Conservation (phyloP, 2,329 filamentous ascomycete genomes). For the Orbilia blumenaviensis region DNA sequence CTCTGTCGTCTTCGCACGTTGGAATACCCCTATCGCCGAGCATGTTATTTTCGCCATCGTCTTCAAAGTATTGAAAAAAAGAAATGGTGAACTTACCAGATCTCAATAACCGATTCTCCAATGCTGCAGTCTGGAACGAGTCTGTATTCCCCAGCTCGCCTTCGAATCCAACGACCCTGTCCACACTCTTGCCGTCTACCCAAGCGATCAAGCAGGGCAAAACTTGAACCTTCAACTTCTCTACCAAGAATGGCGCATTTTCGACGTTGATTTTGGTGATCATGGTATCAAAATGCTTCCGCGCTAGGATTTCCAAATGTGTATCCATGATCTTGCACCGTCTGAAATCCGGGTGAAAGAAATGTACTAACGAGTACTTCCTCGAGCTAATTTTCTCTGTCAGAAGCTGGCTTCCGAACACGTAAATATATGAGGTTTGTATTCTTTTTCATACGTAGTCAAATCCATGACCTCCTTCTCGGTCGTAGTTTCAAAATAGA, state of each 20-base stretch:
- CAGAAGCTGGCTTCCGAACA: background rate
- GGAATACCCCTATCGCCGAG: constrained; percentile 40
- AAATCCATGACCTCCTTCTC: constrained; percentile 68
- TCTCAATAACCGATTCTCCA: constrained; percentile 66
- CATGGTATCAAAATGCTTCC: constrained; percentile 69
- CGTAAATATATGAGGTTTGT: background rate
- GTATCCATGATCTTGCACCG: constrained; percentile 62
- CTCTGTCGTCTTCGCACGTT: constrained; percentile 49
- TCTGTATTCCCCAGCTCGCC: constrained; percentile 67
- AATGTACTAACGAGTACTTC: constrained; percentile 62
- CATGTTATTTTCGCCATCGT: background rate
- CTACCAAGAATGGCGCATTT: constrained; percentile 69
- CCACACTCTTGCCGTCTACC: constrained; percentile 67
- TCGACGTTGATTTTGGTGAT: constrained; percentile 70
- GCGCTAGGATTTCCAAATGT: constrained; percentile 64
- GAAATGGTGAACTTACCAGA: constrained; percentile 59
- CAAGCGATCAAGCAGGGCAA: constrained; percentile 70
- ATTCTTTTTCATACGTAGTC: constrained; percentile 59
- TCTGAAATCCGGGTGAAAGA: constrained; percentile 62
- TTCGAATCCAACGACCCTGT: constrained; percentile 70
- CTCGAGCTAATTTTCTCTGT: constrained; percentile 43
- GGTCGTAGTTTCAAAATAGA: constrained; percentile 68
- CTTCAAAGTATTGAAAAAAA: background rate
- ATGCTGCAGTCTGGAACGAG: constrained; percentile 66
- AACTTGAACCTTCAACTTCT: constrained; percentile 68